Percentiles rank a stretch among this genome's conserved stretches.
Evolutionary conservation across 2,329 filamentous ascomycete species (phyloP).

Genomic region (Cladosporium phlei): DNA sequence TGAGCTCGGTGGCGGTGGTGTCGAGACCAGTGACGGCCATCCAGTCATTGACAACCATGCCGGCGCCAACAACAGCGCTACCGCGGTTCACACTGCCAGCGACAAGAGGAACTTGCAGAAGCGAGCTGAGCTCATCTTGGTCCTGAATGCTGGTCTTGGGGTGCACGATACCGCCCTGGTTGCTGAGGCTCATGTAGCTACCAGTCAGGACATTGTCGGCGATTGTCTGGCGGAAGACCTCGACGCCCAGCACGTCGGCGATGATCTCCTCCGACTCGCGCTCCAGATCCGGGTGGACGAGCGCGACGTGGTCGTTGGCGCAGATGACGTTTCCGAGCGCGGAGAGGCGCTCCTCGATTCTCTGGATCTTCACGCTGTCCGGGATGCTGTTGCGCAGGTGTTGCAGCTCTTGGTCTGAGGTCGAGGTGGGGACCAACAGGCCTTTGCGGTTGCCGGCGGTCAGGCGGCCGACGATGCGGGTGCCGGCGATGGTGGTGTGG

Average conservation of each 20-base stretch:
- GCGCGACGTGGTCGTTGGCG: conserved; percentile 91
- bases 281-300: conserved; percentile 94
- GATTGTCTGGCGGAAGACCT: conserved; percentile 90
- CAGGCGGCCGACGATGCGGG: conserved; percentile 89
- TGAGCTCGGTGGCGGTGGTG: conserved; percentile 94
- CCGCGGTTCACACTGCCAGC: conserved; percentile 92
- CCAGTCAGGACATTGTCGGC: conserved; percentile 96
- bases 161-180: conserved; percentile 94
- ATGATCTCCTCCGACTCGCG: conserved; percentile 98
- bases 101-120: conserved; percentile 93
- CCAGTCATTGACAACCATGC: conserved; percentile 98
- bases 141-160: conserved; percentile 96
- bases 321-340: conserved; percentile 97
- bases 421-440: conserved; percentile 90
- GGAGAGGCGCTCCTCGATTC: conserved; percentile 94
- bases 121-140: conserved; percentile 89
- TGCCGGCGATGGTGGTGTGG: conserved; percentile 93
- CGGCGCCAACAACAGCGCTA: conserved; percentile 88
- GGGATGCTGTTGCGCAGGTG: conserved; percentile 93
- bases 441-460: conserved; percentile 96
- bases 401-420: conserved; percentile 96
- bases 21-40: conserved; percentile 92
- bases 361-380: conserved; percentile 86
- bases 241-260: conserved; percentile 83
- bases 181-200: conserved; percentile 92